These are phyloP conservation scores for Agaricus subrufescens DNA, from an alignment of 768 basidiomycete genomes.

Conservation along the genomic window DNA sequence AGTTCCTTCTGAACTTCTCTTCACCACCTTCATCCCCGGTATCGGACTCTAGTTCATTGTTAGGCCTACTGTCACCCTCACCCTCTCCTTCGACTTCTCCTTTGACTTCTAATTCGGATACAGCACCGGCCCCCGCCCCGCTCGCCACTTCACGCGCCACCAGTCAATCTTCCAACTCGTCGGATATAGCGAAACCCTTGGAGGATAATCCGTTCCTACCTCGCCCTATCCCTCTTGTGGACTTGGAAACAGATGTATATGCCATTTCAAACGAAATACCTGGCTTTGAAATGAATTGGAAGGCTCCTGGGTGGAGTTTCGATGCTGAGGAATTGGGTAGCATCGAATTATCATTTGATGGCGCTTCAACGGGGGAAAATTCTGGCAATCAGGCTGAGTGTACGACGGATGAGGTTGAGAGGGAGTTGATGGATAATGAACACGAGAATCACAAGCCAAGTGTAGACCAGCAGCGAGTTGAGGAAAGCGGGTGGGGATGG, in stretches of 20 bases:
- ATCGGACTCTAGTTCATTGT: background rate
- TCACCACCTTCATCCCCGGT: slow-evolving; percentile 2
- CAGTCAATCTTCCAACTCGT: slow-evolving; percentile 2
- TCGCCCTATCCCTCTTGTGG: background rate
- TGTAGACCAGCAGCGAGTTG: background rate
- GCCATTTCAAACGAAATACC: background rate
- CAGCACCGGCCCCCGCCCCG: background rate
- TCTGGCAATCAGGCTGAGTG: background rate
- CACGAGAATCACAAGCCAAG: background rate
- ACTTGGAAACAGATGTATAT: background rate
- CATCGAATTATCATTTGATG: background rate
- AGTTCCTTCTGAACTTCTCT: slow-evolving; percentile 7
- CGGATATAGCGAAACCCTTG: slow-evolving; percentile 3
- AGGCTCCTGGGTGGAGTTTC: background rate
- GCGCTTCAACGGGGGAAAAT: background rate
- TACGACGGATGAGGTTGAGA: background rate
- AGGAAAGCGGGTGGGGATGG: slow-evolving; percentile 4
- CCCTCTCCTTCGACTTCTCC: background rate
- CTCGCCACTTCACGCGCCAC: background rate
- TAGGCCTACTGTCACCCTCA: background rate
- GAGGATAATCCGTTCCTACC: background rate
- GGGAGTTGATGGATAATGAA: background rate
- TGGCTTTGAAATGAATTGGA: background rate
- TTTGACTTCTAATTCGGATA: background rate
- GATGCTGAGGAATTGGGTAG: background rate